Base-by-base conservation (phyloP, 2,329 filamentous ascomycete species). In the Nemania sp. region DNA sequence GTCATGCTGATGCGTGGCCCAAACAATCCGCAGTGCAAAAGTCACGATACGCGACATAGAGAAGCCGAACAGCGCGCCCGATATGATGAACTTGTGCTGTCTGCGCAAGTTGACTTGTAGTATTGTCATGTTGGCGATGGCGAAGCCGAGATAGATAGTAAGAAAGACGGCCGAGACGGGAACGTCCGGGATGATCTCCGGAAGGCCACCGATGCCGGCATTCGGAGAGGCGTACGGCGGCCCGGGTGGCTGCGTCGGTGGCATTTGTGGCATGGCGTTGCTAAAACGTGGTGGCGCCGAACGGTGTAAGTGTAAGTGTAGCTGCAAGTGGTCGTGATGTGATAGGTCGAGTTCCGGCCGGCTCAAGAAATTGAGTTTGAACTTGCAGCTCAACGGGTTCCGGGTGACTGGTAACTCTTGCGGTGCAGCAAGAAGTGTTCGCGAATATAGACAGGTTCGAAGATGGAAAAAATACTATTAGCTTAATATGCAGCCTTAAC, bases 151-250 rank as follows among this genome's bases (percentile, higher is more conserved):
- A 70, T 86, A 89, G 51, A 88, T 67, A 34, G 71, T 67, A 12
- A 91, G 68, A 58, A 91, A 81, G 52, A 89, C 79, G 47, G 79
- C 76, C 56, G 76, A 81, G 66, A 90, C 77, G 31, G 88, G 85
- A 6, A 85, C 77, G 67, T 92, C 89, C 58, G 87, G 72, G 2
- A 66, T 57, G 3, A 77, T 65, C 1, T 75, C 80, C 1, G 89
- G 88, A 6, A 72, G 61, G 20, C 84, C 82, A 52, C 86, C 86
- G 15, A 85, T 70, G 14, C 67, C 64, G 36, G 85, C 83, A 11
- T 64, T 70, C 11, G 60, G 65, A 2, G 77, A 74, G 4, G 68
- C 61, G 50, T 77, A 79, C 2, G 76, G 76, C 6, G 71, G 70
- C 3, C 68, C 68, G 8, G 60, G n/a, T 6, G 40, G 60, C 24